These are phyloP conservation scores for Martiniozyma asiatica DNA, from an alignment of 1,139 yeast species.

Conservation along the genomic window DNA sequence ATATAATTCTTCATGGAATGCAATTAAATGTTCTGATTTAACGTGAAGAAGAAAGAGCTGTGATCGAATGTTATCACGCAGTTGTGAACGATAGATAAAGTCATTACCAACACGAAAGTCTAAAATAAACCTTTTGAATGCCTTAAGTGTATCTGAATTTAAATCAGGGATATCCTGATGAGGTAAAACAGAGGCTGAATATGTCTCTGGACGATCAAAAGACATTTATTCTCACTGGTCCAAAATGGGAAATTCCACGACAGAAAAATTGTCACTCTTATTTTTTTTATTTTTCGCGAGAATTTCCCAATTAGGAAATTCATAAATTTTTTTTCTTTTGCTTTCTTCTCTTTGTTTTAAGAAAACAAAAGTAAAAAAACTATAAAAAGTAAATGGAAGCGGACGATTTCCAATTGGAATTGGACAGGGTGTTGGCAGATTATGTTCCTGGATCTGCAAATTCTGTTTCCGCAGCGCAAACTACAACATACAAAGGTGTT, in stretches of 20 bases:
- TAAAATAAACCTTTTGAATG: constrained; percentile 70
- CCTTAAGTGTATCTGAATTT: constrained; percentile 64
- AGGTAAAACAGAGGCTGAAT: constrained; percentile 76
- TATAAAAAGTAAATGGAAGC: constrained; percentile 2
- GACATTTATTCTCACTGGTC: no score
- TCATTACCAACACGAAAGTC: constrained; percentile 78
- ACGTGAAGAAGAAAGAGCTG: constrained; percentile 66
- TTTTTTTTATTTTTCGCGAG: no score
- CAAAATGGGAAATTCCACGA: no score
- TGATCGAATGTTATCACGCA: constrained; percentile 75
- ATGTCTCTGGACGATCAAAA: constrained; percentile 73
- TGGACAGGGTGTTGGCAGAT: constrained; percentile 5
- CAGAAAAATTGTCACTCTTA: no score
- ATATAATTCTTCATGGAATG: constrained; percentile 80
- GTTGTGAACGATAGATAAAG: constrained; percentile 83
- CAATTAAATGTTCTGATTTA: constrained; percentile 73
- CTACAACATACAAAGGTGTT: constrained; percentile 21
- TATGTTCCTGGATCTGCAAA: constrained; percentile 4
- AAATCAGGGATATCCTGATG: constrained; percentile 63
- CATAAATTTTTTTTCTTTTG: no score
- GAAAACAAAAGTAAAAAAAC: background rate
- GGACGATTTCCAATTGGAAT: constrained; percentile 5
- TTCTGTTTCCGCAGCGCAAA: constrained; percentile 7
- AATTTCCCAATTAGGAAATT: no score
- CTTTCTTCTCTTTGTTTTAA: background rate